phyloP scores from a whole-genome alignment of 2,329 filamentous ascomycete species.

The Alternaria hordeiaustralica region DNA sequence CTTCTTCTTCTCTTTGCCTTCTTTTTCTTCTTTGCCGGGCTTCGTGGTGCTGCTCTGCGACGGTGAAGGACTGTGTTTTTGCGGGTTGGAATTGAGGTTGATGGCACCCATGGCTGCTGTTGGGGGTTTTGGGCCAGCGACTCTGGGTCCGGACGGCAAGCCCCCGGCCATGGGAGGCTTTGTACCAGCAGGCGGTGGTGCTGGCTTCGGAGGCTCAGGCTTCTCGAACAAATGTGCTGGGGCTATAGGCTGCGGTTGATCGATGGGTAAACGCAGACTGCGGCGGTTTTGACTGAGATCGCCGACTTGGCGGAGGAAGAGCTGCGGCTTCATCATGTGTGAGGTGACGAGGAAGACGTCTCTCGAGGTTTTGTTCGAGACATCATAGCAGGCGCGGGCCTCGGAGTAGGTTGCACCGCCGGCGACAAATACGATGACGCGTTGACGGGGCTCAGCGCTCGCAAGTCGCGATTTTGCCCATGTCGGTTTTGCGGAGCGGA shows the following conservation, averaged over 20 bases:
- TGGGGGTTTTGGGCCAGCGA: constrained; percentile 38
- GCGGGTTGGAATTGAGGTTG: constrained; percentile 34
- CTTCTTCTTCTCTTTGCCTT: constrained; percentile 53
- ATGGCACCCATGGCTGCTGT: constrained; percentile 44
- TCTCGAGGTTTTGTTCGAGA: constrained; percentile 72
- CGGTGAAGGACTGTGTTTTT: constrained; percentile 20
- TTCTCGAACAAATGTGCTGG: constrained; percentile 87
- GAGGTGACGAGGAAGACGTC: constrained; percentile 90
- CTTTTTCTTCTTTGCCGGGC: constrained; percentile 31
- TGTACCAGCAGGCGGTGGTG: constrained; percentile 57
- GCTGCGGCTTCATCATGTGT: constrained; percentile 86
- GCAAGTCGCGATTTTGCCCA: constrained; percentile 86
- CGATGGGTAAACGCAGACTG: constrained; percentile 79
- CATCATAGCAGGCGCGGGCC: constrained; percentile 85
- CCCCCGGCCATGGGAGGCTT: constrained; percentile 37
- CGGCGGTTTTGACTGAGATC: constrained; percentile 79
- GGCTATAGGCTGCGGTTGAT: constrained; percentile 79
- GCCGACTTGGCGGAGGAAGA: constrained; percentile 82
- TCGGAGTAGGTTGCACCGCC: constrained; percentile 95
- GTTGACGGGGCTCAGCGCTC: constrained; percentile 81
- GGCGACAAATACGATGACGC: constrained; percentile 92
- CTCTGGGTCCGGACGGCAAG: constrained; percentile 38
- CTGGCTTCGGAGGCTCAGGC: constrained; percentile 63
- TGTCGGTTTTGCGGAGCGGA: constrained; percentile 90
- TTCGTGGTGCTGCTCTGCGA: constrained; percentile 23